A percentile compares a stretch with the other conserved stretches of the same genome.
Conservation (phyloP, 176 grass and related monocot genomes). For the Oryza rufipogon region DNA sequence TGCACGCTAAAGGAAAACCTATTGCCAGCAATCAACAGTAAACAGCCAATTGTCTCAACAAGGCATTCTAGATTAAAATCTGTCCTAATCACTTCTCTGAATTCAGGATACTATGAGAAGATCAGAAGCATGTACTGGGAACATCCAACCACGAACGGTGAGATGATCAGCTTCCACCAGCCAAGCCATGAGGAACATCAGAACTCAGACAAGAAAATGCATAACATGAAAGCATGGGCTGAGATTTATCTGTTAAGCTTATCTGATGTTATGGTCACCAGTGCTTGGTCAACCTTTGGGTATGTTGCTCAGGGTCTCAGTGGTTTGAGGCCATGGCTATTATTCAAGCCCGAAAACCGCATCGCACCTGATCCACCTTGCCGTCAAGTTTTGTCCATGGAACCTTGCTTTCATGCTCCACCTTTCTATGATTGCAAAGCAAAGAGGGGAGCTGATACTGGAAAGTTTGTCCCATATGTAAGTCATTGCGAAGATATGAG, state of each 20-base stretch:
- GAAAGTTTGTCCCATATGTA: conserved; percentile 80
- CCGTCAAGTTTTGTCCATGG: conserved; percentile 70
- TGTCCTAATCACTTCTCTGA: conserved; percentile 82
- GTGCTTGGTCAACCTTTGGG: conserved; percentile 93
- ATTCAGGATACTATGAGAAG: conserved; percentile 72
- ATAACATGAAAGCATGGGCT: conserved; percentile 90
- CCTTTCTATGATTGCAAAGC: conserved; percentile 84
- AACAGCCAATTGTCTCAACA: conserved; percentile 38
- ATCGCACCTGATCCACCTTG: conserved; percentile 73
- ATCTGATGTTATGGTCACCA: conserved; percentile 80
- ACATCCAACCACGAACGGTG: conserved; percentile 59
- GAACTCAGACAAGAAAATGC: conserved; percentile 70
- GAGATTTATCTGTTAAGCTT: conserved; percentile 95
- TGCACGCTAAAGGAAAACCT: conserved; percentile 70
- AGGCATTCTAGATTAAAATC: conserved; percentile 52
- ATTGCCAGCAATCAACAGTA: conserved; percentile 48
- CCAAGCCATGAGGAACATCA: conserved; percentile 91
- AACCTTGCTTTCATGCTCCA: conserved; percentile 92
- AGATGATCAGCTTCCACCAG: conserved; percentile 80
- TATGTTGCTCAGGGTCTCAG: conserved; percentile 89
- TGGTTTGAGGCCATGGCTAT: conserved; percentile 81
- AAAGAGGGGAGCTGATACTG: conserved; percentile 68
- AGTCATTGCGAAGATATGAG: conserved; percentile 93
- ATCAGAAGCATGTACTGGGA: conserved; percentile 92
- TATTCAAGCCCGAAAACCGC: conserved; percentile 71